These are phyloP conservation scores for Aaosphaeria arxii DNA, from an alignment of 2,329 filamentous ascomycete species.

Conservation along the genomic window DNA sequence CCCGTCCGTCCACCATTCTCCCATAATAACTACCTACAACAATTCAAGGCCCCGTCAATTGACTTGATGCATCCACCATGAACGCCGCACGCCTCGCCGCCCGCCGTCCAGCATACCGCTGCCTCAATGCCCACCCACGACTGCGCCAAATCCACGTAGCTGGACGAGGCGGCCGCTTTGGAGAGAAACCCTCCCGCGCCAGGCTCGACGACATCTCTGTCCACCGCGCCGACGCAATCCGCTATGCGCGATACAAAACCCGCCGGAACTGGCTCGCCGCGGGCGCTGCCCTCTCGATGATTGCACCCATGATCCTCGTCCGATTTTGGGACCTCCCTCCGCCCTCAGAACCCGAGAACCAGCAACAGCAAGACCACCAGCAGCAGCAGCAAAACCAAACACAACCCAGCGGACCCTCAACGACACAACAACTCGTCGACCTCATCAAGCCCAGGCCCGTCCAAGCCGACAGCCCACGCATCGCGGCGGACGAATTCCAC, in stretches of 20 bases:
- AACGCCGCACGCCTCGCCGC: conserved; percentile 25
- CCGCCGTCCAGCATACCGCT: conserved; percentile 27
- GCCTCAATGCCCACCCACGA: conserved; percentile 16
- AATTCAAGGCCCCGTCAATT: too few species aligned
- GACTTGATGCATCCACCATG: conserved; percentile 14
- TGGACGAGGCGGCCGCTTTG: conserved; percentile 1
- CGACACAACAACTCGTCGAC: conserved; percentile 17
- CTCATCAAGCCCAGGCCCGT: conserved; percentile 22
- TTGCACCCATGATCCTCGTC: conserved; percentile 34
- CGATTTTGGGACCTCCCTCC: conserved; percentile 25
- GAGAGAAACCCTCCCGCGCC: background rate
- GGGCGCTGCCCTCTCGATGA: conserved; percentile 35
- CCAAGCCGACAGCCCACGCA: conserved; percentile 25
- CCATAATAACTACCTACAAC: too few species aligned
- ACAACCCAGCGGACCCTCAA: background rate
- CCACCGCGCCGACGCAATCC: conserved; percentile 30
- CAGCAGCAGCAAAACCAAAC: background rate
- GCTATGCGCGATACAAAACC: conserved; percentile 22
- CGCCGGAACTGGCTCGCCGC: conserved; percentile 32
- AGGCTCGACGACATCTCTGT: conserved; percentile 26
- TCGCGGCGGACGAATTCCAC: conserved; percentile 42
- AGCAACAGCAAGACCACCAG: conserved; percentile 14
- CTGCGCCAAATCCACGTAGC: conserved; percentile 10
- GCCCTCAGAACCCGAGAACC: conserved; percentile 12
- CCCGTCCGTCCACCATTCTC: too few species aligned